Evolutionary conservation across 495 filamentous ascomycete species (phyloP).

Genomic region (Ascobolus immersus): DNA sequence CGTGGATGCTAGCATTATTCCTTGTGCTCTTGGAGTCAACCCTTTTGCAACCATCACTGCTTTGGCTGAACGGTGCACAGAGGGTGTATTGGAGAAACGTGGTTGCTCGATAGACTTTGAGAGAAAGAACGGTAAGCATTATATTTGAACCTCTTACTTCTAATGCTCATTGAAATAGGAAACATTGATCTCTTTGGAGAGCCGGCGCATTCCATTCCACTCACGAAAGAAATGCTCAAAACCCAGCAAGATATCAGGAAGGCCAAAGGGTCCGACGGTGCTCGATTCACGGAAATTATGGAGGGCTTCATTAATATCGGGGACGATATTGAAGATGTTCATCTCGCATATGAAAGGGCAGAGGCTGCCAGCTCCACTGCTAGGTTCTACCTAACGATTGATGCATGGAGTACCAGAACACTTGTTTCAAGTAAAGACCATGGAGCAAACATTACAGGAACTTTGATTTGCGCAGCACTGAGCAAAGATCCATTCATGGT

Average conservation of each 20-base stretch:
- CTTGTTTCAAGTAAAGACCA: slow-evolving; percentile 20
- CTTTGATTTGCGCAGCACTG: slow-evolving; percentile 33
- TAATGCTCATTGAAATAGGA: slow-evolving; percentile 1
- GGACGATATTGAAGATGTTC: slow-evolving; percentile 26
- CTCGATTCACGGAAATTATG: slow-evolving; percentile 39
- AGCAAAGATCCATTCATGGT: slow-evolving; percentile 34
- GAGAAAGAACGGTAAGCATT: slow-evolving; percentile 22
- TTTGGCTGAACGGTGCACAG: slow-evolving; percentile 36
- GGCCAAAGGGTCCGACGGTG: slow-evolving; percentile 23
- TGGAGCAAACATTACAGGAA: slow-evolving; percentile 32
- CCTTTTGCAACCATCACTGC: slow-evolving; percentile 47
- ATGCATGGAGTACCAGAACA: slow-evolving; percentile 24
- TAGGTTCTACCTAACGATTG: slow-evolving; percentile 34
- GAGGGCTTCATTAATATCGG: slow-evolving; percentile 33
- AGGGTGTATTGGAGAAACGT: slow-evolving; percentile 20
- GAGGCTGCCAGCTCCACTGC: slow-evolving; percentile 27
- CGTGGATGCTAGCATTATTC: slow-evolving; percentile 37
- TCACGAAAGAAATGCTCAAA: slow-evolving; percentile 4
- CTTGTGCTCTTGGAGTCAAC: slow-evolving; percentile 38
- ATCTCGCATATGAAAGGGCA: slow-evolving; percentile 28
- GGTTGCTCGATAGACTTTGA: slow-evolving; percentile 23
- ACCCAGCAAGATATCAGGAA: slow-evolving; percentile 20
- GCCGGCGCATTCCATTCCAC: slow-evolving; percentile 7
- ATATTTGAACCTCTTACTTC: background rate
- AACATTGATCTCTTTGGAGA: slow-evolving; percentile 12